phyloP scores from a whole-genome alignment of 169 alveolate species.

The Eimeria acervulina region DNA sequence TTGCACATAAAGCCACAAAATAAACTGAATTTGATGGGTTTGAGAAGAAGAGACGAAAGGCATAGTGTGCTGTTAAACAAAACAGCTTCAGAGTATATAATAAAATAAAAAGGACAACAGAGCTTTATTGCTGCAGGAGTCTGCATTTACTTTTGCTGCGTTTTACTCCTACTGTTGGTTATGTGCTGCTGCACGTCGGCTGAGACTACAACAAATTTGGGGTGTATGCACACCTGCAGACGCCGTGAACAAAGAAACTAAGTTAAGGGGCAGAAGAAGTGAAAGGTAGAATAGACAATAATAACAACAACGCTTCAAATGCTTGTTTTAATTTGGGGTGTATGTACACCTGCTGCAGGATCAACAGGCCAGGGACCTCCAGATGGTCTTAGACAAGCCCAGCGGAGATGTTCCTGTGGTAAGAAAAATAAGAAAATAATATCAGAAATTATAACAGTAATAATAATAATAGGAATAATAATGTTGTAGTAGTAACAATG shows the following conservation, averaged over 20 bases:
- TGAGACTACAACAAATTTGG: too few relatives aligned
- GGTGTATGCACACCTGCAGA: too few relatives aligned
- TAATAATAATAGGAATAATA: neutral
- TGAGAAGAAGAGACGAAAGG: too few relatives aligned
- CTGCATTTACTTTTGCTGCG: too few relatives aligned
- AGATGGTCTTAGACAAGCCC: neutral
- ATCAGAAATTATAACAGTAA: neutral
- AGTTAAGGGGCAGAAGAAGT: too few relatives aligned
- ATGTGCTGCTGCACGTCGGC: too few relatives aligned
- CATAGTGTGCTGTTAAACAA: neutral
- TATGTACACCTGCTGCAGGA: constrained; percentile 40
- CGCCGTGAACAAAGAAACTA: too few relatives aligned
- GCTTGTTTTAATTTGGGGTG: neutral
- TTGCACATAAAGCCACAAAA: too few relatives aligned
- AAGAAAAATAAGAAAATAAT: neutral
- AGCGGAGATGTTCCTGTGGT: constrained; percentile 65
- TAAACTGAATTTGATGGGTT: too few relatives aligned
- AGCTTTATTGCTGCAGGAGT: too few relatives aligned
- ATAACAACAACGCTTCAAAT: neutral
- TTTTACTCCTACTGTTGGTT: too few relatives aligned
- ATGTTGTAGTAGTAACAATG: neutral
- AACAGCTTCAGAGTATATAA: neutral
- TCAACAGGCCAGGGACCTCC: constrained; percentile 36
- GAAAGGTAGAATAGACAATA: neutral
- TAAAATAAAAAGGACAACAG: neutral